These are phyloP conservation scores for Calonectria pseudoturangicola DNA, from an alignment of 2,329 filamentous ascomycete species.

Conservation along the genomic window DNA sequence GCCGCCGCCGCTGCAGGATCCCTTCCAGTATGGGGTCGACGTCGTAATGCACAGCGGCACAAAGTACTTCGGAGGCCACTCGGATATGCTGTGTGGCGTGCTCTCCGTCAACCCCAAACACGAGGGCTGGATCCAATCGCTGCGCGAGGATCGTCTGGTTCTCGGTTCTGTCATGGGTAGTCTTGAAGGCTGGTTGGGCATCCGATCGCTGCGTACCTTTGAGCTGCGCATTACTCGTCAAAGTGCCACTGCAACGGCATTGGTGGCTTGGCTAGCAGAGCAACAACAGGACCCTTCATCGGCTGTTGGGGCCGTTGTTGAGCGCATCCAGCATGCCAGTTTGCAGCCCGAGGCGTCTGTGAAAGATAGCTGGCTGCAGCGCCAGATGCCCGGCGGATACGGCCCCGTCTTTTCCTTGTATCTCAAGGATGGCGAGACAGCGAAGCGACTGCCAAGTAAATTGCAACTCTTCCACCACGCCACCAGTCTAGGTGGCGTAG, in stretches of 20 bases:
- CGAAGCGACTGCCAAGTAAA: conserved; percentile 84
- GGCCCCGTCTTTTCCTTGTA: conserved; percentile 90
- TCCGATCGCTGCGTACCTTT: conserved; percentile 89
- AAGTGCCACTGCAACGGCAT: conserved; percentile 78
- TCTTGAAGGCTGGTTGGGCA: conserved; percentile 93
- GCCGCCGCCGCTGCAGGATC: conserved; percentile 91
- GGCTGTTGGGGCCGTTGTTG: conserved; percentile 72
- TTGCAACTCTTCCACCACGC: conserved; percentile 93
- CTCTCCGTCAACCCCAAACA: conserved; percentile 77
- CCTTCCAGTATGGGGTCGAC: conserved; percentile 88
- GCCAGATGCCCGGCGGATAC: conserved; percentile 94
- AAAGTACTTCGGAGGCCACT: conserved; percentile 97
- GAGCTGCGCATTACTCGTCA: conserved; percentile 88
- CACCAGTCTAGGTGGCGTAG: conserved; percentile 93
- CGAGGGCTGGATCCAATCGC: conserved; percentile 73
- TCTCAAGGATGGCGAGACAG: conserved; percentile 76
- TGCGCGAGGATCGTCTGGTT: conserved; percentile 82
- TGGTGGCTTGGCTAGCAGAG: conserved; percentile 83
- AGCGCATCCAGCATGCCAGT: conserved; percentile 83
- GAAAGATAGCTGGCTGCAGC: conserved; percentile 81
- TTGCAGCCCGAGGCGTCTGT: conserved; percentile 79
- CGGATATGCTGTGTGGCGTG: conserved; percentile 92
- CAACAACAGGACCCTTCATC: conserved; percentile 64
- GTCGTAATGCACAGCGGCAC: conserved; percentile 94
- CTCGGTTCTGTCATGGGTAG: conserved; percentile 91